phyloP scores from a whole-genome alignment of 805 yeast species.

The Spathaspora sp. region DNA sequence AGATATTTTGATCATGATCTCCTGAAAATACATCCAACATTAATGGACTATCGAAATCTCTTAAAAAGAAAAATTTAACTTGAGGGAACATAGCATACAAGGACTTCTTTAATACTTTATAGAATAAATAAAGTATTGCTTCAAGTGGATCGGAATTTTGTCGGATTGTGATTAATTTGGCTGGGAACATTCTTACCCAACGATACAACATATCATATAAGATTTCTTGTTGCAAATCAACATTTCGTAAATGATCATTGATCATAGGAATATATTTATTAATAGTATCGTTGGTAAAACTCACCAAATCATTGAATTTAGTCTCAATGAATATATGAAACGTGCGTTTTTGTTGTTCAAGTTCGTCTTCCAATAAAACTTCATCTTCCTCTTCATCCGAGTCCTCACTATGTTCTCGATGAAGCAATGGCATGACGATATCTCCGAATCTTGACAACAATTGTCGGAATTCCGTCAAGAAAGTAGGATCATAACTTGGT shows the following conservation, averaged over 20 bases:
- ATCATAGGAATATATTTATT: constrained; percentile 25
- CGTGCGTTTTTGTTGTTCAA: not conserved
- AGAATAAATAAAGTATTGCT: constrained; percentile 28
- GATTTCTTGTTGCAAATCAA: constrained; percentile 28
- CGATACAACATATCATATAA: constrained; percentile 30
- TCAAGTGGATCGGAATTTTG: constrained; percentile 24
- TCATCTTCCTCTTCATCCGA: constrained; percentile 7
- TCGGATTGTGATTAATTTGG: constrained; percentile 19
- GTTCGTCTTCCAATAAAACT: not conserved
- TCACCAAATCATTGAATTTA: constrained; percentile 20
- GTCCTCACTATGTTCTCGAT: constrained; percentile 2
- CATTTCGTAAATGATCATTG: constrained; percentile 17
- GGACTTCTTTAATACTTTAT: constrained; percentile 29
- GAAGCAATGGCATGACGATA: not conserved
- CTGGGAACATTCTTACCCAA: constrained; percentile 35
- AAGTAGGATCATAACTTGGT: constrained; percentile 31
- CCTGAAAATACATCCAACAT: constrained; percentile 32
- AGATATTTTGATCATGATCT: constrained; percentile 21
- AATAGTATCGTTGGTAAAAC: constrained; percentile 21
- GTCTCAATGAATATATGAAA: constrained; percentile 12
- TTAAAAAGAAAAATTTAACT: constrained; percentile 33
- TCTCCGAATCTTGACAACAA: constrained; percentile 24
- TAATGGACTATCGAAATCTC: constrained; percentile 40
- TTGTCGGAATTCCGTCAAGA: constrained; percentile 24
- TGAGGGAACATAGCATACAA: constrained; percentile 36